A percentile compares a stretch with the other conserved stretches of the same genome.
Conservation (phyloP, 352 stramenopile genomes). For the Aphanomyces astaci region DNA sequence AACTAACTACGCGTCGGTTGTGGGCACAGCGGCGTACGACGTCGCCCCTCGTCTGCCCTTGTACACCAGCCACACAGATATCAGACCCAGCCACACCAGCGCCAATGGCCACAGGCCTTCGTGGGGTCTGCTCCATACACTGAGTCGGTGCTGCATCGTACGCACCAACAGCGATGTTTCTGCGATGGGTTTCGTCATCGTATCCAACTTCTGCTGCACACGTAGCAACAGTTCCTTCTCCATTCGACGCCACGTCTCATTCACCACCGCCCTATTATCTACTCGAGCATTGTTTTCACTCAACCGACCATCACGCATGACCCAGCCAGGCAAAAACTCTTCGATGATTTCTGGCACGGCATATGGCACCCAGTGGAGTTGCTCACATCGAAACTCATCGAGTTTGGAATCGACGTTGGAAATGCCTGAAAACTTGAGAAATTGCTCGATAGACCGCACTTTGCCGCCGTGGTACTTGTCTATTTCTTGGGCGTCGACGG, state of each 20-base stretch:
- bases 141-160: background rate
- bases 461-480: conserved; percentile 47
- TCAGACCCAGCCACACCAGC: background rate
- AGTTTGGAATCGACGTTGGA: conserved; percentile 44
- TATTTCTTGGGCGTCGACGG: conserved; percentile 49
- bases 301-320: no score
- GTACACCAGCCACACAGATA: background rate
- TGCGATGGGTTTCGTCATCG: background rate
- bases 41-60: background rate
- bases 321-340: conserved; percentile 29
- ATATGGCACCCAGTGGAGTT: conserved; percentile 67
- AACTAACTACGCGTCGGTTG: background rate
- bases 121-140: background rate
- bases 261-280: background rate
- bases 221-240: background rate
- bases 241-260: background rate
- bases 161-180: background rate
- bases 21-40: background rate
- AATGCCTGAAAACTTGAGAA: conserved; percentile 54
- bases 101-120: background rate
- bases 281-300: no score
- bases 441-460: conserved; percentile 46
- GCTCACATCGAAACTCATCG: conserved; percentile 49
- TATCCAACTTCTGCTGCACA: background rate
- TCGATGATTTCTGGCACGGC: conserved; percentile 47